Conservation (phyloP, 305 asterid species). For the Nicotiana rustica region DNA sequence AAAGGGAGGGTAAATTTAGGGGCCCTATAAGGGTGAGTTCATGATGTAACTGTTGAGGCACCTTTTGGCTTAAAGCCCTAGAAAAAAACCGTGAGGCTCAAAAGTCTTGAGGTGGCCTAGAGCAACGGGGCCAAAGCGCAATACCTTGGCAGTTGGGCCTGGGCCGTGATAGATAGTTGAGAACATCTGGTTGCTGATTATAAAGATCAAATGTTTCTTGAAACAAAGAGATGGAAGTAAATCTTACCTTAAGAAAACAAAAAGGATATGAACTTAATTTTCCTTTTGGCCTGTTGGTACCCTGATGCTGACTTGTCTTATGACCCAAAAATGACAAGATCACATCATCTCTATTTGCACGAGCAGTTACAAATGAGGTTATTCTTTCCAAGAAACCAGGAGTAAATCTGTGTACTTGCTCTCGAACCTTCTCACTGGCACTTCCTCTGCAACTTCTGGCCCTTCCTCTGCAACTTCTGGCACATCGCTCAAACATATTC, state of each 20-base stretch:
- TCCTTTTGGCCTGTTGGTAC: not conserved
- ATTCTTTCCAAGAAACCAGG: not conserved
- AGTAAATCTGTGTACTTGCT: too few species aligned
- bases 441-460: too few species aligned
- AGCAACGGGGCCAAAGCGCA: not conserved
- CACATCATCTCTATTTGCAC: not conserved
- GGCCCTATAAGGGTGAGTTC: not conserved
- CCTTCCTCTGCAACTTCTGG: too few species aligned
- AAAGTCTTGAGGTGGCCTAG: not conserved
- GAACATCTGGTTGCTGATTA: not conserved
- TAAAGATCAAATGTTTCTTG: not conserved
- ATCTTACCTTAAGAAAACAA: not conserved
- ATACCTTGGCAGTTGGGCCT: not conserved
- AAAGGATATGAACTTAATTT: not conserved
- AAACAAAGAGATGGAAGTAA: not conserved
- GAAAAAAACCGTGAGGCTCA: not conserved
- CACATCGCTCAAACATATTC: too few species aligned
- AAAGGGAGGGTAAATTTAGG: not conserved
- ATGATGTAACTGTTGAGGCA: not conserved
- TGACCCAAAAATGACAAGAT: not conserved
- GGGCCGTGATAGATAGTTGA: not conserved
- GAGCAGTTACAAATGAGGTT: not conserved
- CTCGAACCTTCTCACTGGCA: too few species aligned
- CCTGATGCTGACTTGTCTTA: not conserved
- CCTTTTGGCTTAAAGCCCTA: not conserved